A percentile compares a stretch with the other conserved stretches of the same genome.
These are phyloP conservation scores for Isoetes engelmannii DNA, from an alignment of 83 land plant species.

Conservation along the genomic window DNA sequence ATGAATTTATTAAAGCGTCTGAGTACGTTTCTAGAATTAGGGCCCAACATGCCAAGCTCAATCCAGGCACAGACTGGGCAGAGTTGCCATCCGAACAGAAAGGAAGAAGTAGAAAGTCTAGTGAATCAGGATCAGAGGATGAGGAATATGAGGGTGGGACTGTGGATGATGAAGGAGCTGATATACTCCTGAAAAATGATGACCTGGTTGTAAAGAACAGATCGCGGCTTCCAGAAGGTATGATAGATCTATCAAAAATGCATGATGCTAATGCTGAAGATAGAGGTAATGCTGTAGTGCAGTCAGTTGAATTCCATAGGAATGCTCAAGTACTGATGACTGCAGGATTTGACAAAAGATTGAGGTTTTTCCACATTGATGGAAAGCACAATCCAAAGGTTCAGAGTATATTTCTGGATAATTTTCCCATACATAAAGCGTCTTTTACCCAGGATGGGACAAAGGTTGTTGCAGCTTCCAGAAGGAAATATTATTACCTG, in stretches of 20 bases:
- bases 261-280: slow-evolving; percentile 69
- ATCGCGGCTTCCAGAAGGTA: slow-evolving; percentile 55
- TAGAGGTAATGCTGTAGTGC: slow-evolving; percentile 60
- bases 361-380: slow-evolving; percentile 90
- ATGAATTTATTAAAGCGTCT: slow-evolving; percentile 44
- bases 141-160: slow-evolving; percentile 23
- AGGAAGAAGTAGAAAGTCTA: background rate
- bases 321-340: slow-evolving; percentile 78
- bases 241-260: slow-evolving; percentile 65
- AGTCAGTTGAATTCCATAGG: slow-evolving; percentile 78
- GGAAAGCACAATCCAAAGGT: slow-evolving; percentile 78
- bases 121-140: slow-evolving; percentile 15
- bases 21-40: slow-evolving; percentile 74
- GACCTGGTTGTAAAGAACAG: slow-evolving; percentile 55
- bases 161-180: slow-evolving; percentile 22
- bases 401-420: slow-evolving; percentile 73
- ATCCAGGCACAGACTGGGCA: slow-evolving; percentile 82
- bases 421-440: slow-evolving; percentile 77
- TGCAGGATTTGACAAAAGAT: slow-evolving; percentile 64
- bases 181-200: slow-evolving; percentile 43
- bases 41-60: slow-evolving; percentile 70
- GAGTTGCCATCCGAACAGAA: slow-evolving; percentile 26
- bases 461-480: slow-evolving; percentile 55
- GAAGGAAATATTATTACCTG: slow-evolving; percentile 72
- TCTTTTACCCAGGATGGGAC: slow-evolving; percentile 85